phyloP scores from a whole-genome alignment of 2,329 filamentous ascomycete genomes.

The Knufia fluminis region DNA sequence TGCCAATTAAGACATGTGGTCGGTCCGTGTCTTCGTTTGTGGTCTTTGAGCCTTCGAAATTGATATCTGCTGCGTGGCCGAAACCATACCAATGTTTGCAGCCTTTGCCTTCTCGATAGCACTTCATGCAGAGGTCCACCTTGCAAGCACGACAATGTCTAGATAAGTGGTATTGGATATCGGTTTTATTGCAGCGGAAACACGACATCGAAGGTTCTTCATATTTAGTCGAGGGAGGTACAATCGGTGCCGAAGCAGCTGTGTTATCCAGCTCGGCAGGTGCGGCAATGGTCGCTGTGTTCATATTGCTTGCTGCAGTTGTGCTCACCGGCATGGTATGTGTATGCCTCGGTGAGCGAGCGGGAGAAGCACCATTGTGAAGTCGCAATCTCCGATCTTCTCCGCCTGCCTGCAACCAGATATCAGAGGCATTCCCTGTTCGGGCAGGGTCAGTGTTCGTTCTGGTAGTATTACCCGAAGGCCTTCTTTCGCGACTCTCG shows the following conservation, averaged over 20 bases:
- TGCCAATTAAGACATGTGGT: slow-evolving; percentile 45
- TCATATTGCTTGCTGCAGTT: not conserved
- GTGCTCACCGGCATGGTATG: not conserved
- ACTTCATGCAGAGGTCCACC: slow-evolving; percentile 65
- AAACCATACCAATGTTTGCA: slow-evolving; percentile 88
- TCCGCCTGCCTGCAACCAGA: slow-evolving; percentile 5
- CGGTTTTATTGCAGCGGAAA: slow-evolving; percentile 55
- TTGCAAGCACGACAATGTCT: slow-evolving; percentile 70
- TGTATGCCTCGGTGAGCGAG: slow-evolving; percentile 2
- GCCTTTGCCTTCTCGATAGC: slow-evolving; percentile 67
- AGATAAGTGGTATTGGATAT: slow-evolving; percentile 79
- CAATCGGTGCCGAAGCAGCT: not conserved
- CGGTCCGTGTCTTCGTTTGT: slow-evolving; percentile 36
- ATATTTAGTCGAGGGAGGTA: not conserved
- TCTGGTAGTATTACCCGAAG: not conserved
- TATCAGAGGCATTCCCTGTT: not conserved
- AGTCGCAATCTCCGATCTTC: not conserved
- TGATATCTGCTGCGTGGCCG: slow-evolving; percentile 58
- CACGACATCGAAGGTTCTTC: slow-evolving; percentile 66
- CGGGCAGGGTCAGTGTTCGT: slow-evolving; percentile 1
- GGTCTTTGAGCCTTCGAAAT: slow-evolving; percentile 50
- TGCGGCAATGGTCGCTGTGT: not conserved
- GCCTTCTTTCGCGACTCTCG: not conserved
- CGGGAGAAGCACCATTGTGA: not conserved
- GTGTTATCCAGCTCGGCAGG: slow-evolving; percentile 11